These are phyloP conservation scores for Naganishia randhawae DNA, from an alignment of 768 basidiomycete genomes.

Conservation along the genomic window DNA sequence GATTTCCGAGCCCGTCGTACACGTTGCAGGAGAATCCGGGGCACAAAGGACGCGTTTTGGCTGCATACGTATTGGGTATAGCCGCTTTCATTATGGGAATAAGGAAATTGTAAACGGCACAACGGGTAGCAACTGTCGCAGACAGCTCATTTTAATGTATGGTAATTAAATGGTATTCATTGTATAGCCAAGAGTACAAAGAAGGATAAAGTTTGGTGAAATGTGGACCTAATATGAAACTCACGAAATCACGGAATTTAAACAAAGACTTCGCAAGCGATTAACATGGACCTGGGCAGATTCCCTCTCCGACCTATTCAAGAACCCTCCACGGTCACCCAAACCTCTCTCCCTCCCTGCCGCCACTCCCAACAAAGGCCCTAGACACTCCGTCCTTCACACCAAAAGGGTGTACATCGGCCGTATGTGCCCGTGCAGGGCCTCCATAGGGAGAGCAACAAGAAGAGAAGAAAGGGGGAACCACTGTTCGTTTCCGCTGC, in stretches of 20 bases:
- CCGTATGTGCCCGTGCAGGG: conserved; percentile 17
- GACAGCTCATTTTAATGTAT: not conserved
- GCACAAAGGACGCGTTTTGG: conserved; percentile 53
- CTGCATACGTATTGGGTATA: conserved; percentile 62
- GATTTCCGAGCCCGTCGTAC: conserved; percentile 65
- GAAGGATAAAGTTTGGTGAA: not conserved
- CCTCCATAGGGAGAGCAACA: not conserved
- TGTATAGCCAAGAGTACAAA: not conserved
- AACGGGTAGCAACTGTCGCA: not conserved
- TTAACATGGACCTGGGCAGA: conserved; percentile 24
- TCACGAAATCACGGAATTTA: conserved; percentile 22
- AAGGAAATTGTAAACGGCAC: not conserved
- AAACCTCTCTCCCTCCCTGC: not conserved
- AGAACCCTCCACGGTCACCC: conserved; percentile 15
- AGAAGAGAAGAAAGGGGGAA: not conserved
- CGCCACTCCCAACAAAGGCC: conserved; percentile 14
- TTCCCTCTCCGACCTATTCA: conserved; percentile 24
- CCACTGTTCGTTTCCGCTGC: conserved; percentile 24
- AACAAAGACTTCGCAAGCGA: conserved; percentile 24
- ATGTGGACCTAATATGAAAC: conserved; percentile 25
- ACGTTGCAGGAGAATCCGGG: conserved; percentile 61
- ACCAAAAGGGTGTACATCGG: conserved; percentile 25
- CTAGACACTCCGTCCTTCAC: conserved; percentile 23
- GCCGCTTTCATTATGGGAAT: conserved; percentile 60
- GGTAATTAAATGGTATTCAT: not conserved